Percentiles rank a stretch among this genome's conserved stretches.
Evolutionary conservation across 2,329 filamentous ascomycete species (phyloP).

Genomic region (Pseudopyricularia javanii): DNA sequence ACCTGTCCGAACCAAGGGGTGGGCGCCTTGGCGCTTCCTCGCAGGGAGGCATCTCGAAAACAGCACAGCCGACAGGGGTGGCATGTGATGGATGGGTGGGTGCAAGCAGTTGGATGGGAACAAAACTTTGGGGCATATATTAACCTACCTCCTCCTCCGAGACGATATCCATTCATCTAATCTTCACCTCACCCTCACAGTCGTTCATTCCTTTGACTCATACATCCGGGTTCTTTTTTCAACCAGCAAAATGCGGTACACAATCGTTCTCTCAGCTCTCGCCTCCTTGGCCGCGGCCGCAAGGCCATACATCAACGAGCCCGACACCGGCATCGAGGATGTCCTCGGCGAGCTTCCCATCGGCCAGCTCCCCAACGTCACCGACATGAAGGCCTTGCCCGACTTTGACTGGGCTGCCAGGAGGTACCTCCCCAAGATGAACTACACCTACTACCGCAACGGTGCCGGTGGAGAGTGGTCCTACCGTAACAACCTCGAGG

Average conservation of each 20-base stretch:
- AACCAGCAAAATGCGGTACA: conserved; percentile 18
- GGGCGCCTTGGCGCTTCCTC: no score
- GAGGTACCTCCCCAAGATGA: conserved; percentile 28
- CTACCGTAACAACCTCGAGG: conserved; percentile 44
- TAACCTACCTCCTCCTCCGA: no score
- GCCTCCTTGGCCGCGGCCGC: conserved; percentile 26
- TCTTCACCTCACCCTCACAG: background rate
- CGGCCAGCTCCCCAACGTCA: conserved; percentile 27
- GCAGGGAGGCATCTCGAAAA: no score
- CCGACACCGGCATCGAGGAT: conserved; percentile 31
- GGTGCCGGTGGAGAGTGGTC: conserved; percentile 42
- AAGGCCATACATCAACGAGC: conserved; percentile 29
- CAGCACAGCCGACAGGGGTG: no score
- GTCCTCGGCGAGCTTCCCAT: conserved; percentile 19
- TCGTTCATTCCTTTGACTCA: background rate
- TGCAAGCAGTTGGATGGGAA: no score
- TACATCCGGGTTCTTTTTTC: background rate
- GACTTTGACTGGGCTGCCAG: conserved; percentile 43
- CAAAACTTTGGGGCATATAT: no score
- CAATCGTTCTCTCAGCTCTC: conserved; percentile 27
- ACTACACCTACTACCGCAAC: conserved; percentile 46
- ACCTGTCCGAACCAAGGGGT: no score
- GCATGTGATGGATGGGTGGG: no score
- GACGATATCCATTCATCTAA: no score
- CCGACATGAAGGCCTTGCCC: conserved; percentile 32